Percentiles rank a stretch among this genome's conserved stretches.
Conservation (phyloP, 2,329 filamentous ascomycete genomes). For the Graphilbum sp. region DNA sequence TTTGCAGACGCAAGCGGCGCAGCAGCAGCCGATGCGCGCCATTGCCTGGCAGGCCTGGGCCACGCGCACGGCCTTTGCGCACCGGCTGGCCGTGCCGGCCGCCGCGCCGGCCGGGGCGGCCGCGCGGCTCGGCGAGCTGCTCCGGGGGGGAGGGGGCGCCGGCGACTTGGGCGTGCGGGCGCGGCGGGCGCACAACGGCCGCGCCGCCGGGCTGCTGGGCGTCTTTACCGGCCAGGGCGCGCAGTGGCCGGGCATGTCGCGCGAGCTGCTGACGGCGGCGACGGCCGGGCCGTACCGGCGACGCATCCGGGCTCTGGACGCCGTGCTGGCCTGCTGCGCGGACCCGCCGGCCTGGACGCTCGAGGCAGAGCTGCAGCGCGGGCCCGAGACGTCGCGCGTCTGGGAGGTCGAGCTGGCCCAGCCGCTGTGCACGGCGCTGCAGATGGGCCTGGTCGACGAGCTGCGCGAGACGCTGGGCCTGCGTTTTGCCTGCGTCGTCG, state of each 20-base stretch:
- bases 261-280: constrained; percentile 4
- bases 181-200: neutral
- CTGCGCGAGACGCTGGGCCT: constrained; percentile 20
- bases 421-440: constrained; percentile 25
- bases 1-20: neutral
- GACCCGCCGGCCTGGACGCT: constrained; percentile 21
- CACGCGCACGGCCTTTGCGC: neutral
- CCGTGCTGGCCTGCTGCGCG: constrained; percentile 13
- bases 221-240: constrained; percentile 17
- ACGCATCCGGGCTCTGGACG: constrained; percentile 7
- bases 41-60: neutral
- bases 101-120: neutral
- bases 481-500: constrained; percentile 20
- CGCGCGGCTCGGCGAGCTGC: neutral
- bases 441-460: constrained; percentile 28
- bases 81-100: neutral
- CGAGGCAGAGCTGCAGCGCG: constrained; percentile 19
- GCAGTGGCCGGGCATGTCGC: constrained; percentile 12
- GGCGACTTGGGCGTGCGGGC: neutral
- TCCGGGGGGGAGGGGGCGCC: neutral
- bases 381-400: constrained; percentile 18
- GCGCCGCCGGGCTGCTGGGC: constrained; percentile 2
- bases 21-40: neutral
- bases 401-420: constrained; percentile 25
- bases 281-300: no score